Evolutionary conservation across 2,329 filamentous ascomycete species (phyloP).

Genomic region (Aspergillus brasiliensis): DNA sequence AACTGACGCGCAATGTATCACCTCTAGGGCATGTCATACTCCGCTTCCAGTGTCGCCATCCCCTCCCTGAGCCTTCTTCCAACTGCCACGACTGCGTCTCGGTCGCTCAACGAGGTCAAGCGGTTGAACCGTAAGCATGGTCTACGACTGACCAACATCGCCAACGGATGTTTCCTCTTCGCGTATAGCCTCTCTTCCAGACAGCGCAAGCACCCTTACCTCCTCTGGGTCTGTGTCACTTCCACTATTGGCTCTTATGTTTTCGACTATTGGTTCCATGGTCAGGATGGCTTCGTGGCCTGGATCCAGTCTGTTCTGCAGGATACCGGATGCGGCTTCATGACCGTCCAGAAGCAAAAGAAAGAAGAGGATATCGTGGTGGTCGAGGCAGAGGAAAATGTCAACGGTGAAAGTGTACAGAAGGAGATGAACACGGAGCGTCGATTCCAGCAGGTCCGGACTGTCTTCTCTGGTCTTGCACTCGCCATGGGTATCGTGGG

Average conservation of each 20-base stretch:
- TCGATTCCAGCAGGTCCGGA: conserved; percentile 40
- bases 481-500: conserved; percentile 52
- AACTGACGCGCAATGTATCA: conserved; percentile 17
- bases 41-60: conserved; percentile 74
- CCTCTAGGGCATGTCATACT: conserved; percentile 80
- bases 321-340: conserved; percentile 41
- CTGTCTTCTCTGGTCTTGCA: conserved; percentile 44
- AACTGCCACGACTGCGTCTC: conserved; percentile 69
- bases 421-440: conserved; percentile 47
- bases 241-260: conserved; percentile 48
- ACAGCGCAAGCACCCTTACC: conserved; percentile 79
- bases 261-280: conserved; percentile 74
- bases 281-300: conserved; percentile 55
- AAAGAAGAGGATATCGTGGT: conserved; percentile 43
- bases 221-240: conserved; percentile 79
- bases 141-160: conserved; percentile 67
- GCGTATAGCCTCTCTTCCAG: conserved; percentile 77
- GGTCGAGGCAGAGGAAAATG: conserved; percentile 40
- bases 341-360: conserved; percentile 22
- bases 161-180: conserved; percentile 71
- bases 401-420: conserved; percentile 51
- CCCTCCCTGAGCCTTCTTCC: conserved; percentile 80
- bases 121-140: conserved; percentile 66
- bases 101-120: conserved; percentile 70
- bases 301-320: conserved; percentile 41